Conservation (phyloP, 164 flowering plant species). For the Magnolia sinica region DNA sequence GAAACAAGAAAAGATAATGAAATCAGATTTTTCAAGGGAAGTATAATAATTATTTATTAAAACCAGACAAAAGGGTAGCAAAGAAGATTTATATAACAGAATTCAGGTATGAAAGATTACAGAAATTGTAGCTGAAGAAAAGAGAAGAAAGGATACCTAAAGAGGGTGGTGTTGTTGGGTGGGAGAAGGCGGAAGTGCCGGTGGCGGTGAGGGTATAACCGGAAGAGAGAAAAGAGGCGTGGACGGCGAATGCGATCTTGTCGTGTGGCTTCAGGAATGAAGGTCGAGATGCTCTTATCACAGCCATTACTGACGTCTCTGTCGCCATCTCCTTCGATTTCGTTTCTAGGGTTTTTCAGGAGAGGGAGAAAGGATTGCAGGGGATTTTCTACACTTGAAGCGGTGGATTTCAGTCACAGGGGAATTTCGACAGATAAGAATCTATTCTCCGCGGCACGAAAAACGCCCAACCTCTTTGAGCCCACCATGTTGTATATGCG, state of each 20-base stretch:
- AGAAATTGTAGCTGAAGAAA: neutral
- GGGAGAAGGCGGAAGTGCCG: conserved; percentile 10
- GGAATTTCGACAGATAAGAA: neutral
- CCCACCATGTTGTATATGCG: neutral
- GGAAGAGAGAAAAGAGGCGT: conserved; percentile 18
- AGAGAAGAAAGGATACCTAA: neutral
- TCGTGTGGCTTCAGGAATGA: conserved; percentile 14
- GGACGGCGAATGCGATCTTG: conserved; percentile 12
- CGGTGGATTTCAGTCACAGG: neutral
- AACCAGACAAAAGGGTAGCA: neutral
- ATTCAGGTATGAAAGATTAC: neutral
- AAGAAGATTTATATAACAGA: neutral
- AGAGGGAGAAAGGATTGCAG: neutral
- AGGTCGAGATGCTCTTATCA: conserved; percentile 20
- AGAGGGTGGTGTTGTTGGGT: neutral
- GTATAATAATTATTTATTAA: neutral
- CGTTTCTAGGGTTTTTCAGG: too few species aligned
- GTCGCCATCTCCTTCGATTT: conserved; percentile 9
- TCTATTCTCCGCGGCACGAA: neutral
- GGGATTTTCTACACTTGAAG: neutral
- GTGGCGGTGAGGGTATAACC: conserved; percentile 20
- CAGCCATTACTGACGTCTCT: conserved; percentile 14
- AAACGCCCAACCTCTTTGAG: neutral
- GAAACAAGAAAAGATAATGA: neutral
- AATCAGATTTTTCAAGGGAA: neutral